These are phyloP conservation scores for Neonectria neomacrospora DNA, from an alignment of 2,329 filamentous ascomycete genomes.

Conservation along the genomic window DNA sequence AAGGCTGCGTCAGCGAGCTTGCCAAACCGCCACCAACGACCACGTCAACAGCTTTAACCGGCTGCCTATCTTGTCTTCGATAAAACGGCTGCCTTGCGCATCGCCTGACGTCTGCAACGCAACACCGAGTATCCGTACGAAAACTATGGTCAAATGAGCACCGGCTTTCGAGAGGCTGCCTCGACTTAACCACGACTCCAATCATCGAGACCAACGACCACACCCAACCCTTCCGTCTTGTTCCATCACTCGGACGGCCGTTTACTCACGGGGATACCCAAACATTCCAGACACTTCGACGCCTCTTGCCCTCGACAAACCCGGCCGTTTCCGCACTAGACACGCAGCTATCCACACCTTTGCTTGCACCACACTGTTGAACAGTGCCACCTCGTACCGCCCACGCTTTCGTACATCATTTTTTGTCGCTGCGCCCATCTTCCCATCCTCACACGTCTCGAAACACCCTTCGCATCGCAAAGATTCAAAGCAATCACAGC, in stretches of 20 bases:
- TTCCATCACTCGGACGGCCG: slow-evolving; percentile 10
- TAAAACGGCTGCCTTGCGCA: slow-evolving; percentile 7
- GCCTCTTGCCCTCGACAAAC: not conserved
- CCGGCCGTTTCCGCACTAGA: slow-evolving; percentile 1
- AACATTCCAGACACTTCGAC: not conserved
- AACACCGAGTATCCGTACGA: not conserved
- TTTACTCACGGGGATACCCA: not conserved
- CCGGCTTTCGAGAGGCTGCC: slow-evolving; percentile 27
- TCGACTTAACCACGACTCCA: slow-evolving; percentile 27
- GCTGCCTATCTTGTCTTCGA: slow-evolving; percentile 18
- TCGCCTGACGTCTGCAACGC: not conserved
- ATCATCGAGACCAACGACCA: slow-evolving; percentile 32
- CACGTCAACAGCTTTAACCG: slow-evolving; percentile 30
- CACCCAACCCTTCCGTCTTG: slow-evolving; percentile 4
- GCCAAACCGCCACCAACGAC: slow-evolving; percentile 31
- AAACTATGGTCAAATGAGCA: slow-evolving; percentile 37
- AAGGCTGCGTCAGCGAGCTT: slow-evolving; percentile 39
- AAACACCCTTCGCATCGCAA: not conserved
- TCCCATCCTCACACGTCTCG: not conserved
- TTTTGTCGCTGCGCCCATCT: not conserved
- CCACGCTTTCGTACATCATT: not conserved
- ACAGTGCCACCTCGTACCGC: not conserved
- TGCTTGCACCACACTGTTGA: not conserved
- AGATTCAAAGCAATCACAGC: not conserved
- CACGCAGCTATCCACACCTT: slow-evolving; percentile 1